phyloP scores from a whole-genome alignment of 2,329 filamentous ascomycete species.

The Fusarium tjaetaba region DNA sequence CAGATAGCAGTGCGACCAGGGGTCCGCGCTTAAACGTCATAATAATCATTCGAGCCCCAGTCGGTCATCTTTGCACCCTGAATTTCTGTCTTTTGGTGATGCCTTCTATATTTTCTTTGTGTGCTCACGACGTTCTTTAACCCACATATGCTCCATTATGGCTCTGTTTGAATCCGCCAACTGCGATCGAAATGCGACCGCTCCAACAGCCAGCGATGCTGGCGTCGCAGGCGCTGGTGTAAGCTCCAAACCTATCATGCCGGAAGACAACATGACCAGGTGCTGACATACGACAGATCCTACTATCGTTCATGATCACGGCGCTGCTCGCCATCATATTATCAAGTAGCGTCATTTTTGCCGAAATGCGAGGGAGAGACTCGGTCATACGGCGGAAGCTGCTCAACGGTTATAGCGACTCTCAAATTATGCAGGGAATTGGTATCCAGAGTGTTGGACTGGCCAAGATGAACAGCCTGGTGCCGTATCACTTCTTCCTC shows the following conservation, averaged over 20 bases:
- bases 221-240: conserved; percentile 64
- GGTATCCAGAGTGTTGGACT: conserved; percentile 73
- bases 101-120: conserved; percentile 5
- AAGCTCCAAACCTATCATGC: conserved; percentile 51
- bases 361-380: conserved; percentile 59
- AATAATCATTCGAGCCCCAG: conserved; percentile 26
- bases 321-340: conserved; percentile 66
- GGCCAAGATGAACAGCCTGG: conserved; percentile 65
- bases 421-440: conserved; percentile 75
- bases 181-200: conserved; percentile 65
- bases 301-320: conserved; percentile 74
- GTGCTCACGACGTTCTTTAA: conserved; percentile 9
- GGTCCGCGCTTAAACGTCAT: conserved; percentile 46
- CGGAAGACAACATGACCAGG: not conserved
- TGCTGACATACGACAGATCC: conserved; percentile 40
- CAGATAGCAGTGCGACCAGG: conserved; percentile 34
- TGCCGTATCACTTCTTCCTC: conserved; percentile 76
- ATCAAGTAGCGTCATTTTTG: conserved; percentile 65
- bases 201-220: conserved; percentile 61
- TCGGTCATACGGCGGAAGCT: conserved; percentile 70
- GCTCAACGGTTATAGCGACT: conserved; percentile 72
- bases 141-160: conserved; percentile 53
- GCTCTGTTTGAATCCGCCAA: conserved; percentile 67
- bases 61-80: conserved; percentile 27
- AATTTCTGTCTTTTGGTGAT: conserved; percentile 19